Conservation (phyloP, 164 flowering plant species). For the Saururus chinensis region DNA sequence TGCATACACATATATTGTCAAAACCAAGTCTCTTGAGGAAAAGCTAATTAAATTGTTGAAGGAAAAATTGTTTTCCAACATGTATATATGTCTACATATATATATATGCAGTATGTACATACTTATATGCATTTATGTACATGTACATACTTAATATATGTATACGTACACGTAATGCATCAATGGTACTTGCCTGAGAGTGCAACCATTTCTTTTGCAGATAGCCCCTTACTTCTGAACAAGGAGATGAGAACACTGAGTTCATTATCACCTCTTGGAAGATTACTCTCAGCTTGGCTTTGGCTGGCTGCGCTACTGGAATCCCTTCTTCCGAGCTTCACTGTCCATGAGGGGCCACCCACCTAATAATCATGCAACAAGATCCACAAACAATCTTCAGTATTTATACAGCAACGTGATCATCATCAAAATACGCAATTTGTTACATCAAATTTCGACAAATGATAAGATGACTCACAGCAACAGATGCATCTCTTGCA, state of each 20-base stretch:
- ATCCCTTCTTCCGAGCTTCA: conserved; percentile 42
- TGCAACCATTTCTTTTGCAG: conserved; percentile 36
- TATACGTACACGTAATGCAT: too few species aligned
- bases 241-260: conserved; percentile 8
- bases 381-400: background rate
- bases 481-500: conserved; percentile 7
- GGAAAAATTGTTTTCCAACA: too few species aligned
- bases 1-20: too few species aligned
- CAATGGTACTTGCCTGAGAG: conserved; percentile 27
- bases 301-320: conserved; percentile 20
- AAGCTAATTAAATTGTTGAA: too few species aligned
- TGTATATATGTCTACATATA: too few species aligned
- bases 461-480: conserved; percentile 2
- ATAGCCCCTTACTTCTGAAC: conserved; percentile 22
- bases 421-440: background rate
- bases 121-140: too few species aligned
- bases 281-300: conserved; percentile 16
- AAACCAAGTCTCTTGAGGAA: too few species aligned
- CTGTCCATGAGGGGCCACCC: conserved; percentile 42
- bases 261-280: conserved; percentile 12
- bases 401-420: too few species aligned
- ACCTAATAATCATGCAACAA: conserved; percentile 6
- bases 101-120: too few species aligned
- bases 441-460: background rate
- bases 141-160: too few species aligned